Conservation (phyloP, 805 yeast genomes). For the Teunomyces gatunensis region DNA sequence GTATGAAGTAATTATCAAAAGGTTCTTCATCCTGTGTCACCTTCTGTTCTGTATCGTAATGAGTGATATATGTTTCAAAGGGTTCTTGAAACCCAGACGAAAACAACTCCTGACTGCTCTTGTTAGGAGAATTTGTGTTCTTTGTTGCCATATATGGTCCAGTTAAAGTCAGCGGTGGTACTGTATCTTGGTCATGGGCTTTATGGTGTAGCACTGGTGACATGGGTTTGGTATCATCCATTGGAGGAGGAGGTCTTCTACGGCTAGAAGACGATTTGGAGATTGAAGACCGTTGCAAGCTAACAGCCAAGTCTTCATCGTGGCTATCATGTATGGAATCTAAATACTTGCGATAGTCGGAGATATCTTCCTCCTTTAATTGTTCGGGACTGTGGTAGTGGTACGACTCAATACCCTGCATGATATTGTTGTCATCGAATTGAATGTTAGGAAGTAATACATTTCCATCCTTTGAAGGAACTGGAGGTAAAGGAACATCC, state of each 20-base stretch:
- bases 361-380: constrained; percentile 7
- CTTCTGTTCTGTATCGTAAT: constrained; percentile 15
- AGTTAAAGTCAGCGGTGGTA: background rate
- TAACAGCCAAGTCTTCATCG: background rate
- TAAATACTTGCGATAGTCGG: constrained; percentile 24
- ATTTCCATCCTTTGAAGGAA: constrained; percentile 13
- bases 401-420: background rate
- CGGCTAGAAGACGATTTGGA: background rate
- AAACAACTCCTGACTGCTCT: constrained; percentile 1
- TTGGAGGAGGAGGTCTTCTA: constrained; percentile 7
- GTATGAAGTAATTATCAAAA: constrained; percentile 21
- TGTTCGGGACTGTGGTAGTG: background rate
- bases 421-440: constrained; percentile 18
- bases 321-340: constrained; percentile 13
- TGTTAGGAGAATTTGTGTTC: background rate
- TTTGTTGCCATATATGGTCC: background rate
- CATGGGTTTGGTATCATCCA: background rate
- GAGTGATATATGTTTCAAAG: constrained; percentile 20
- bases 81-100: constrained; percentile 22
- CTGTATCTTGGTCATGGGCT: background rate
- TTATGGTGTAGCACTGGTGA: background rate
- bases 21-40: constrained; percentile 19
- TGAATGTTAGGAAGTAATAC: constrained; percentile 24
- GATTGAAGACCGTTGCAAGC: background rate
- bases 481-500: constrained; percentile 14